Conservation (phyloP, 2,329 filamentous ascomycete species). For the Gnomoniopsis smithogilvyi region DNA sequence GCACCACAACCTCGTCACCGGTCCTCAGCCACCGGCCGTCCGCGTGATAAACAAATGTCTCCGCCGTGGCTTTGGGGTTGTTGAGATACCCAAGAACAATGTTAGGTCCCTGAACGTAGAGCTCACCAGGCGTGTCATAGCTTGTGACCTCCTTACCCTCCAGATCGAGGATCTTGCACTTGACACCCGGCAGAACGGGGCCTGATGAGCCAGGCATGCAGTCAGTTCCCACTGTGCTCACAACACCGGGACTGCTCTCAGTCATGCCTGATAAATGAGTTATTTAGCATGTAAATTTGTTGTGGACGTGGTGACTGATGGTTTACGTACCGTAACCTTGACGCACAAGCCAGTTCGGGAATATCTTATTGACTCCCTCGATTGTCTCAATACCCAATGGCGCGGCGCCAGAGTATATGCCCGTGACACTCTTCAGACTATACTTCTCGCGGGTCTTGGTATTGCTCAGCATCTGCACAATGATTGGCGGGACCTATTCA, state of each 20-base stretch:
- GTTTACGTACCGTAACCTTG: conserved; percentile 65
- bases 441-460: conserved; percentile 57
- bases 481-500: conserved; percentile 64
- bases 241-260: conserved; percentile 68
- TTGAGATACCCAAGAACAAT: conserved; percentile 82
- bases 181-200: conserved; percentile 59
- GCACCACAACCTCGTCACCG: conserved; percentile 76
- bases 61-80: conserved; percentile 75
- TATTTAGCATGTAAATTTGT: no score
- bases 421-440: conserved; percentile 64
- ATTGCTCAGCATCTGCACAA: conserved; percentile 69
- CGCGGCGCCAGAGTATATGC: conserved; percentile 70
- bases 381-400: conserved; percentile 70
- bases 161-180: conserved; percentile 60
- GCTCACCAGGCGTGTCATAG: conserved; percentile 73
- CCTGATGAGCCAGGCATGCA: conserved; percentile 68
- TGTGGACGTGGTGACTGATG: not conserved
- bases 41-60: conserved; percentile 67
- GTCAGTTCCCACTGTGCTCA: conserved; percentile 53
- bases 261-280: conserved; percentile 55
- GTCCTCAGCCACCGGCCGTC: conserved; percentile 77
- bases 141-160: conserved; percentile 67
- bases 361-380: conserved; percentile 53
- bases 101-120: conserved; percentile 74
- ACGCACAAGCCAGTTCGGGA: conserved; percentile 62